A percentile compares a stretch with the other conserved stretches of the same genome.
Conservation (phyloP, 2,329 filamentous ascomycete genomes). For the Phyllachora maydis region DNA sequence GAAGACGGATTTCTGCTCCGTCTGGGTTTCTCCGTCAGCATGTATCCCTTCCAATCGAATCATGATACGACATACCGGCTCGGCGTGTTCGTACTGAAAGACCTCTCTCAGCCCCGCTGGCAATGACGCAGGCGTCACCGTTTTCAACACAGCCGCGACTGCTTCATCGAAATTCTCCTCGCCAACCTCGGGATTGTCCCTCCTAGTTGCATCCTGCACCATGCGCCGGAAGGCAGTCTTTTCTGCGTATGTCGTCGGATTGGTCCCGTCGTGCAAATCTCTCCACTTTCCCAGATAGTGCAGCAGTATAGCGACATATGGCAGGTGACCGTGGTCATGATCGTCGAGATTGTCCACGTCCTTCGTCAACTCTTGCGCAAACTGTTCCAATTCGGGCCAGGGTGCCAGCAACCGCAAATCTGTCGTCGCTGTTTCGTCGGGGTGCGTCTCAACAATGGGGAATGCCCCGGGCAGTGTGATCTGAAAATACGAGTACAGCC, state of each 20-base stretch:
- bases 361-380: constrained; percentile 43
- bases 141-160: constrained; percentile 67
- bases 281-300: constrained; percentile 75
- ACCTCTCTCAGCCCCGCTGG: constrained; percentile 55
- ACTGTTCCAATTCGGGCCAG: constrained; percentile 62
- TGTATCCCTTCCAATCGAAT: constrained; percentile 2
- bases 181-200: constrained; percentile 57
- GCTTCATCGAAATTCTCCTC: constrained; percentile 98
- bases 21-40: constrained; percentile 7
- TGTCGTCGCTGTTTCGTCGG: constrained; percentile 63
- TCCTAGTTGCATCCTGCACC: constrained; percentile 47
- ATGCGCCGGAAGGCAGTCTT: constrained; percentile 65
- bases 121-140: constrained; percentile 48
- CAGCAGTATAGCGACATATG: constrained; percentile 66
- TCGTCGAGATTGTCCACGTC: constrained; percentile 49
- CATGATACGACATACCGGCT: constrained; percentile 26
- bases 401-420: constrained; percentile 71
- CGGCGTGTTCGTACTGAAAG: constrained; percentile 41
- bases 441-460: constrained; percentile 89
- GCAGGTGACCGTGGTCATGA: constrained; percentile 80
- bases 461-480: constrained; percentile 59
- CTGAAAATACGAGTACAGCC: constrained; percentile 84
- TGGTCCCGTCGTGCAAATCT: constrained; percentile 39
- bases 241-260: constrained; percentile 60
- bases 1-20: constrained; percentile 40